phyloP scores from a whole-genome alignment of 1,284 basidiomycete species.

The Coriolopsis trogii region DNA sequence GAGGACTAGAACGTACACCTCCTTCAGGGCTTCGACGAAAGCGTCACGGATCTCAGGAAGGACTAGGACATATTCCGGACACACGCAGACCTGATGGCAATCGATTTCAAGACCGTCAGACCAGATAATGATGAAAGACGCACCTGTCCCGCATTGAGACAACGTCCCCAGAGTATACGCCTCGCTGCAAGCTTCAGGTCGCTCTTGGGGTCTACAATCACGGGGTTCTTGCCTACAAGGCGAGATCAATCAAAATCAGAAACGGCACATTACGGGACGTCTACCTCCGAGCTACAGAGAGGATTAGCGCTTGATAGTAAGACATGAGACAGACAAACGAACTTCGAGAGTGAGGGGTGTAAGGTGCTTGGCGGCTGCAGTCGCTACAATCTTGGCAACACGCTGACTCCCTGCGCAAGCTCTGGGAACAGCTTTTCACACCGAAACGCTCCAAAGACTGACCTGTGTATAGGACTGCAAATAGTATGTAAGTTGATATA shows the following conservation, averaged over 20 bases:
- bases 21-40: slow-evolving; percentile 63
- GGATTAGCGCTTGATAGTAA: too few species aligned
- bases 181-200: slow-evolving; percentile 62
- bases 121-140: slow-evolving; percentile 3
- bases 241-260: not conserved
- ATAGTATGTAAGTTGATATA: slow-evolving; percentile 2
- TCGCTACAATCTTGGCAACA: slow-evolving; percentile 79
- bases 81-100: slow-evolving; percentile 45
- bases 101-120: not conserved
- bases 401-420: slow-evolving; percentile 68
- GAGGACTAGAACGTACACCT: slow-evolving; percentile 44
- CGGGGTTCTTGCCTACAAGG: slow-evolving; percentile 77
- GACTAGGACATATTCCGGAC: slow-evolving; percentile 85
- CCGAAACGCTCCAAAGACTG: slow-evolving; percentile 4
- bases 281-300: slow-evolving; percentile 23
- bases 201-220: slow-evolving; percentile 72
- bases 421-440: not conserved
- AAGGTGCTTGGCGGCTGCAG: slow-evolving; percentile 85
- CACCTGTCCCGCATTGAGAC: slow-evolving; percentile 76
- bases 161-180: slow-evolving; percentile 82
- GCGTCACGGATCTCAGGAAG: slow-evolving; percentile 62
- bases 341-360: slow-evolving; percentile 86
- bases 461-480: slow-evolving; percentile 62
- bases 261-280: not conserved
- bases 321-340: not conserved